Evolutionary conservation across 257 asterid species (phyloP).

Genomic region (Scutellaria minor): DNA sequence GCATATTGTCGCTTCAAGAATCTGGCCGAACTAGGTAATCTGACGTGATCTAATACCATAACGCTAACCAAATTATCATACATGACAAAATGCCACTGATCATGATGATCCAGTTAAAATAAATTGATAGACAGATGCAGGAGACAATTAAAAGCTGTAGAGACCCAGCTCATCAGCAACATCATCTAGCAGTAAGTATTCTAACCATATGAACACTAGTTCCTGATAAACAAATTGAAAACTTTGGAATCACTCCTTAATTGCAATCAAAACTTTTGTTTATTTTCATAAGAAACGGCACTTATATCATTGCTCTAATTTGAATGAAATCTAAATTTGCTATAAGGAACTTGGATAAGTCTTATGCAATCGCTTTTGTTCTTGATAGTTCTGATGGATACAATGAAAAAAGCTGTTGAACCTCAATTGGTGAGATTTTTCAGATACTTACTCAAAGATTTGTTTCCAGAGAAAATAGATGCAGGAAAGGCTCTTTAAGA

Average conservation of each 20-base stretch:
- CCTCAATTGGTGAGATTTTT: not conserved
- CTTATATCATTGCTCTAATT: not conserved
- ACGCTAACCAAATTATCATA: not conserved
- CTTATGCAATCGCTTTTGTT: not conserved
- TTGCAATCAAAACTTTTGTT: not conserved
- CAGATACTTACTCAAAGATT: not conserved
- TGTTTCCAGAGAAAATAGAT: not conserved
- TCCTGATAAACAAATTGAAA: not conserved
- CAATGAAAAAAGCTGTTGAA: not conserved
- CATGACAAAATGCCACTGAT: not conserved
- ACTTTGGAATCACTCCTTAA: not conserved
- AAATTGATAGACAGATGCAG: slow-evolving; percentile 1
- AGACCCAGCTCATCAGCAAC: not conserved
- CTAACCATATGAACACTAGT: not conserved
- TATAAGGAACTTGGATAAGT: not conserved
- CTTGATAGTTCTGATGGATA: slow-evolving; percentile 8
- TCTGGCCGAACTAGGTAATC: not conserved
- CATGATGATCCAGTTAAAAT: not conserved
- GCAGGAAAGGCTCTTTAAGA: not conserved
- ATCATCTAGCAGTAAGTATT: not conserved
- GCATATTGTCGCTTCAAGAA: not conserved
- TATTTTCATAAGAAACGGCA: not conserved
- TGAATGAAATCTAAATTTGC: not conserved
- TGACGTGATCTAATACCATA: not conserved
- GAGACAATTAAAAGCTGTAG: not conserved